Evolutionary conservation across 257 asterid genomes (phyloP), one percentile per base, ranked within the genome.

Genomic region (Rehmannia glutinosa): DNA sequence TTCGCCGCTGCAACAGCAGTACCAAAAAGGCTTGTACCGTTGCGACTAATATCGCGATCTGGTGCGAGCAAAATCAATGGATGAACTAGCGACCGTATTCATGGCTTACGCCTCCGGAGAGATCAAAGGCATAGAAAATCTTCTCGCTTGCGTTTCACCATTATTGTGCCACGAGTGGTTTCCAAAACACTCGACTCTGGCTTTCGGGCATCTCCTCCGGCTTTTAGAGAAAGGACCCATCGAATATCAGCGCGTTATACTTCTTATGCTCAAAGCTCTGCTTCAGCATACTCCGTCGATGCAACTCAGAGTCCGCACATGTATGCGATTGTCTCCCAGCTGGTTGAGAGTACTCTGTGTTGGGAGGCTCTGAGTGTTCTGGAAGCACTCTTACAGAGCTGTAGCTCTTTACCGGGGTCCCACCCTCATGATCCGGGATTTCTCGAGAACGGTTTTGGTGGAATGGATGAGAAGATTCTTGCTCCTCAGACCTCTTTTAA

Each of bases 341-440:
- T 94, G 43, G 98, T 94, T 11, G 99, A 94, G 79, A 94, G 99
- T 64, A 91, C 99, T 19, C 75, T 94, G 55, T 91, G 97, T 82
- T 91, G 95, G 97, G 99, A 94, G 76, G 99, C 99, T 57, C 95
- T 91, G 8, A 87, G 99, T 66, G 99, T 94, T 53, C 82, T 94
- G 17, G 99, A 94, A 84, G 99, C 99, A 23, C 99, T 94, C 59
- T 65, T 94, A 67, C 99, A 91, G 72, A 91, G 99, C 83, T 94
- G 99, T 70, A 89, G 98, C 84, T 89, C 98, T 6, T 63, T 94
- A 79, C 97, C 96, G 0, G 92, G 96, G 54, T 77, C 95, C 62
- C 96, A 86, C 55, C 89, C 91, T 4, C 79, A 75, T 1, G 99
- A 88, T 15, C 76, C 84, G 0, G 83, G 80, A n/a, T 66, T 83